Evolutionary conservation across 1,284 basidiomycete species (phyloP).

Genomic region (Moniliella sp.): DNA sequence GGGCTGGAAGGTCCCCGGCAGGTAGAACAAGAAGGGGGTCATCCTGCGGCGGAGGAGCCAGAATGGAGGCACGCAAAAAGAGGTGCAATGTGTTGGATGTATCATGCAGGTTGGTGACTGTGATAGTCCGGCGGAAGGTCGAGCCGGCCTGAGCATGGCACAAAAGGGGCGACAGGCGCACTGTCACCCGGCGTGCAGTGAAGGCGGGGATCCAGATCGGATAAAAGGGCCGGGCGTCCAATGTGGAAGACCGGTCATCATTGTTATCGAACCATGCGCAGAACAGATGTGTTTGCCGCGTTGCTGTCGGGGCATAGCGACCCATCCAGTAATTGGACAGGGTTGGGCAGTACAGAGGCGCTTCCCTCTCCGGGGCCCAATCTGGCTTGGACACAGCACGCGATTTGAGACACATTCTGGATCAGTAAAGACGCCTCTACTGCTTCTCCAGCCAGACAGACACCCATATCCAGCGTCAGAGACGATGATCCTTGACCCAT

Average conservation of each 20-base stretch:
- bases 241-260: constrained; percentile 5
- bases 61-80: constrained; percentile 26
- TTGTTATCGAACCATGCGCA: not conserved
- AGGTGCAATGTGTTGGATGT: constrained; percentile 17
- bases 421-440: not conserved
- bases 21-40: too few relatives aligned
- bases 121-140: constrained; percentile 26
- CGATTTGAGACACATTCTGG: too few relatives aligned
- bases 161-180: too few relatives aligned
- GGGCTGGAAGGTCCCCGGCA: too few relatives aligned
- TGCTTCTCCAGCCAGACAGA: not conserved
- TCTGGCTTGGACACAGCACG: too few relatives aligned
- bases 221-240: constrained; percentile 5
- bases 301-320: too few relatives aligned
- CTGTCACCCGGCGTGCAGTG: constrained; percentile 9
- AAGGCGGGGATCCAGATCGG: constrained; percentile 8
- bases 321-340: too few relatives aligned
- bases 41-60: constrained; percentile 32
- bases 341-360: too few relatives aligned
- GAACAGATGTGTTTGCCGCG: too few relatives aligned
- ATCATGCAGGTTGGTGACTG: constrained; percentile 22
- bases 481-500: not conserved
- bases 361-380: too few relatives aligned
- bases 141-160: too few relatives aligned
- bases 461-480: not conserved